phyloP scores from a whole-genome alignment of 2,329 filamentous ascomycete genomes.

The Bipolaris oryzae region DNA sequence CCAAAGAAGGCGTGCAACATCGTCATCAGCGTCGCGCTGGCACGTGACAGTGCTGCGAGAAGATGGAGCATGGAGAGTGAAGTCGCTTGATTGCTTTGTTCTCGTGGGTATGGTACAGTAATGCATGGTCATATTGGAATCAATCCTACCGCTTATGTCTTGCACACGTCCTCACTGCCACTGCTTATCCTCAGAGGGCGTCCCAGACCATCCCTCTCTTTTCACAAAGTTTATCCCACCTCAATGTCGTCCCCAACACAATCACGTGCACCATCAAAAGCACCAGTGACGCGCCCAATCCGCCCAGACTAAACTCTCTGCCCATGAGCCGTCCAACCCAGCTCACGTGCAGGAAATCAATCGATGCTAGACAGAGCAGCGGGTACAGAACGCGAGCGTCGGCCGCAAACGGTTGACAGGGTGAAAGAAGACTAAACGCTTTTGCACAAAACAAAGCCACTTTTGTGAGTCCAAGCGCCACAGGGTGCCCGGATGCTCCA shows the following conservation, averaged over 20 bases:
- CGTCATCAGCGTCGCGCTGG: background rate
- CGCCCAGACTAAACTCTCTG: conserved; percentile 34
- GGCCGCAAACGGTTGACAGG: conserved; percentile 75
- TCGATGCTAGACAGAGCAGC: conserved; percentile 69
- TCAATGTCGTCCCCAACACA: conserved; percentile 49
- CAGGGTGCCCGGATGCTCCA: conserved; percentile 38
- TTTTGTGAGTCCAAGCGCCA: conserved; percentile 52
- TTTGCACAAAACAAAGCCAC: conserved; percentile 72
- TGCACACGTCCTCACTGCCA: background rate
- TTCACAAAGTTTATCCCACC: conserved; percentile 40
- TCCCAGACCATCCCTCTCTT: conserved; percentile 33
- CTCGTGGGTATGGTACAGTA: background rate
- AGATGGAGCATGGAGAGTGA: background rate
- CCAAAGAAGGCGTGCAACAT: background rate
- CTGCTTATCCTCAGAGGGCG: conserved; percentile 5
- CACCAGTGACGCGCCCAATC: conserved; percentile 49
- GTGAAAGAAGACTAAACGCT: conserved; percentile 65
- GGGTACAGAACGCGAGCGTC: conserved; percentile 69
- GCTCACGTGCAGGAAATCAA: conserved; percentile 60
- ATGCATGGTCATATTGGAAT: conserved; percentile 16
- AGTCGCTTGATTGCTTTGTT: background rate
- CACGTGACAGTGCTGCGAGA: background rate
- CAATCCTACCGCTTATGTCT: background rate
- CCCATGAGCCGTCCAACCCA: conserved; percentile 21
- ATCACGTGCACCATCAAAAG: conserved; percentile 57